Evolutionary conservation across 2,329 filamentous ascomycete genomes (phyloP).

Genomic region (Ustilaginoidea virens): DNA sequence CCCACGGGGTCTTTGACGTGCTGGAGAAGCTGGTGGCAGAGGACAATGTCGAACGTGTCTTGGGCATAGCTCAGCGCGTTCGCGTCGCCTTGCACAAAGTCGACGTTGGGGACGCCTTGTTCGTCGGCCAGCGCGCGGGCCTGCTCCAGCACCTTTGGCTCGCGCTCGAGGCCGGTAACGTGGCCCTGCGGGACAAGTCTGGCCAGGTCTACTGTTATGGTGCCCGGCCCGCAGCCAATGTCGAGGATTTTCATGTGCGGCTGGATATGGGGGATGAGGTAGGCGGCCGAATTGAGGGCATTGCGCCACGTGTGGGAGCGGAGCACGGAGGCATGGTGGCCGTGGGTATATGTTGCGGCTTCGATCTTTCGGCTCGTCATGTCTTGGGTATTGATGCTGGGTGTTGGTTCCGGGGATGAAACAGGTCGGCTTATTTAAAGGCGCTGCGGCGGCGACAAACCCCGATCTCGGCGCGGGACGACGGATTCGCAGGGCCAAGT

Average conservation of each 20-base stretch:
- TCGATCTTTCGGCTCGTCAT: slow-evolving; percentile 3
- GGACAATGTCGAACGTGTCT: slow-evolving; percentile 23
- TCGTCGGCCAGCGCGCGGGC: slow-evolving; percentile 14
- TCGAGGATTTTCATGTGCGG: slow-evolving; percentile 25
- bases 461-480: too few relatives aligned
- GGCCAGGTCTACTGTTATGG: slow-evolving; percentile 27
- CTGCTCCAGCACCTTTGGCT: slow-evolving; percentile 14
- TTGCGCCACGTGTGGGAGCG: slow-evolving; percentile 24
- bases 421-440: too few relatives aligned
- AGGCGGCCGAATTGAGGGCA: slow-evolving; percentile 24
- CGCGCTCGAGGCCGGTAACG: slow-evolving; percentile 23
- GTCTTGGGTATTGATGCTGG: too few relatives aligned
- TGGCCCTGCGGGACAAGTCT: slow-evolving; percentile 19
- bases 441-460: too few relatives aligned
- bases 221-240: slow-evolving; percentile 32
- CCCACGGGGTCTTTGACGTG: slow-evolving; percentile 20
- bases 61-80: slow-evolving; percentile 19
- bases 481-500: too few relatives aligned
- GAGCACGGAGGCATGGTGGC: slow-evolving; percentile 22
- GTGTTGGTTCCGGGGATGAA: background rate
- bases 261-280: slow-evolving; percentile 24
- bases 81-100: slow-evolving; percentile 16
- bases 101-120: slow-evolving; percentile 15
- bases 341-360: slow-evolving; percentile 18
- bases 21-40: slow-evolving; percentile 22